Evolutionary conservation across 75 land plant genomes (phyloP), one percentile per base, ranked within the genome.

Genomic region (Azolla pinnata): DNA sequence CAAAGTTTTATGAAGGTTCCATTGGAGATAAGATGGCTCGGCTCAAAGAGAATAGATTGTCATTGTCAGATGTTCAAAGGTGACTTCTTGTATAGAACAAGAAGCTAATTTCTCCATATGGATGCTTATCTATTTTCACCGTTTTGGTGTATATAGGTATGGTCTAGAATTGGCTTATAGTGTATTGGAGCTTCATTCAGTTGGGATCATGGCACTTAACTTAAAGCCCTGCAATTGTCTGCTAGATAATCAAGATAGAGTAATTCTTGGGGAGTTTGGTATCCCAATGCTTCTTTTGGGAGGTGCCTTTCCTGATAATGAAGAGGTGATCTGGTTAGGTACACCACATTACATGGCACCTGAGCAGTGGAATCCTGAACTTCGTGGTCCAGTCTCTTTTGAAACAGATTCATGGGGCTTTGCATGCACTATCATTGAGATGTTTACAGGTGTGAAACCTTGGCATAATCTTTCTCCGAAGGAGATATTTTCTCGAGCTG

Each of bases 341-440:
- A 83, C 97, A 27, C 88, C 96, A 31, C 89, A 86, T 54, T 93
- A 83, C 59, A 93, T 93, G 98, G 90, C 98, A 54, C 98, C 98
- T 45, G 98, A 93, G 72, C 98, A 93, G 48, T 93, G 90, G 96
- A 65, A 77, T 32, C 85, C 98, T 58, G 77, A 75, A 38, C 59
- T 85, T 26, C 75, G 88, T 63, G 98, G 98, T 53, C 98, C 98
- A 57, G 49, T 93, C 28, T 75, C 84, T 10, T 83, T 67, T 57
- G 98, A 86, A 58, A 83, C 97, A 44, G 98, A 93, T 71, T 78
- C 87, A 17, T 93, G 98, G 98, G 97, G 91, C 40, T 93, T 93
- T 81, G 96, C 67, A 9, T 93, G 98, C 72, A 79, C 85, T 60
- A 71, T 93, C 56, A 34, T 93, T 45, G 98, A 93, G 71, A 90